A percentile compares a stretch with the other conserved stretches of the same genome.
phyloP scores from a whole-genome alignment of 2,329 filamentous ascomycete species.

The Verruconis gallopava region DNA sequence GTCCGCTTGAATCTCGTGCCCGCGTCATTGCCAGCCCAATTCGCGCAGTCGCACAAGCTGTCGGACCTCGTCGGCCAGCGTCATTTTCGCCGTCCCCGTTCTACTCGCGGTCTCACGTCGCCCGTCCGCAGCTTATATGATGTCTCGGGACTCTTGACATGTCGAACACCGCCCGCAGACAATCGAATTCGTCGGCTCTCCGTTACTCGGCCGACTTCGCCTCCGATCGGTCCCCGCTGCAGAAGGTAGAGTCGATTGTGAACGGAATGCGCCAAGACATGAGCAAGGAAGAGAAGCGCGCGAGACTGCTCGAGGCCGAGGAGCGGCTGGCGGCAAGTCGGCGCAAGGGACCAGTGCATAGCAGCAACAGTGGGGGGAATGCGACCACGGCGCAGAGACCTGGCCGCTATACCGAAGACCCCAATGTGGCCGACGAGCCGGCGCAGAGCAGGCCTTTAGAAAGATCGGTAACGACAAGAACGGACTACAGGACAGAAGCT shows the following conservation, averaged over 20 bases:
- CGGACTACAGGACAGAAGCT: background rate
- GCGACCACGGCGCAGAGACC: background rate
- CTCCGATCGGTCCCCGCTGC: constrained; percentile 75
- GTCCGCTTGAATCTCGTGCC: too few species aligned
- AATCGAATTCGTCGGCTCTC: constrained; percentile 2
- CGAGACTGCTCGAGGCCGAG: constrained; percentile 72
- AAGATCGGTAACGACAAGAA: background rate
- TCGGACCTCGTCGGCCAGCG: too few species aligned
- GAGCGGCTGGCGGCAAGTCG: constrained; percentile 44
- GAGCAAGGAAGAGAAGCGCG: constrained; percentile 90
- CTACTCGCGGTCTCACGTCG: too few species aligned
- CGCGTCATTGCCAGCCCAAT: too few species aligned
- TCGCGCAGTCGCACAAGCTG: too few species aligned
- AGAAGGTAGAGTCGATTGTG: constrained; percentile 82
- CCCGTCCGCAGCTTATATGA: too few species aligned
- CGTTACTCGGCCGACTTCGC: constrained; percentile 41
- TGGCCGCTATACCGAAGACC: background rate
- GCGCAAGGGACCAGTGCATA: constrained; percentile 14
- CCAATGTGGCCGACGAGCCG: background rate
- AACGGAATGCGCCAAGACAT: constrained; percentile 73
- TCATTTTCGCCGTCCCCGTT: too few species aligned
- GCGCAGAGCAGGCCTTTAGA: background rate
- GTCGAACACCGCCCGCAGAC: constrained; percentile 1
- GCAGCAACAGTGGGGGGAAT: background rate
- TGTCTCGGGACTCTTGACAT: too few species aligned